Evolutionary conservation across 352 stramenopile species (phyloP).

Genomic region (Phytopythium oedochilum): DNA sequence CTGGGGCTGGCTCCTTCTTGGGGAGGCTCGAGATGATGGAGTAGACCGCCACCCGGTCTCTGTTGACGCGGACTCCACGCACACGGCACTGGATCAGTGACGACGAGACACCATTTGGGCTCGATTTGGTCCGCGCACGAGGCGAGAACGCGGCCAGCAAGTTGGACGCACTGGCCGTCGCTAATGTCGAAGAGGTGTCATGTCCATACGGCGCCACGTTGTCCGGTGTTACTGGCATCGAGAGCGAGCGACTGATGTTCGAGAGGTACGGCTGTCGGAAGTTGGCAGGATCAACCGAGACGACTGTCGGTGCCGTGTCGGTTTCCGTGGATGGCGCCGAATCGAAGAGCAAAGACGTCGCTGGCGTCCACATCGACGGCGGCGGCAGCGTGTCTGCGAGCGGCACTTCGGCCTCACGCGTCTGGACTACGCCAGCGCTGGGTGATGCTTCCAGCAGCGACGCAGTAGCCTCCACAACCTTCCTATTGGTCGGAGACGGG

Average conservation of each 20-base stretch:
- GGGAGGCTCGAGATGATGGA: conserved; percentile 44
- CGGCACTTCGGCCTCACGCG: neutral
- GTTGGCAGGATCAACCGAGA: neutral
- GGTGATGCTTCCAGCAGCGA: conserved; percentile 26
- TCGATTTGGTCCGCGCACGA: neutral
- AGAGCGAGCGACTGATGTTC: conserved; percentile 15
- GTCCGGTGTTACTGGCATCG: conserved; percentile 8
- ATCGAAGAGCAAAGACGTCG: neutral
- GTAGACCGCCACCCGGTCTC: conserved; percentile 49
- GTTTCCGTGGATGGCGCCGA: neutral
- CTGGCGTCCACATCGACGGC: neutral
- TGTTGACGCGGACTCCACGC: conserved; percentile 44
- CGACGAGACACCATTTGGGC: neutral
- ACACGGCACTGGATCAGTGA: conserved; percentile 44
- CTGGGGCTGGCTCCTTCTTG: conserved; percentile 6
- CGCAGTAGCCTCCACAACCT: conserved; percentile 4
- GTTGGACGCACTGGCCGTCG: conserved; percentile 5
- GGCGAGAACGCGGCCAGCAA: neutral
- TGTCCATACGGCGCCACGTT: neutral
- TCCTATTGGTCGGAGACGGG: neutral
- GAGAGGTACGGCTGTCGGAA: neutral
- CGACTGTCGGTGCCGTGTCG: neutral
- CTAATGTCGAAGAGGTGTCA: neutral
- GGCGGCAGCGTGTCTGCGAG: neutral
- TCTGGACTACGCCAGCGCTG: neutral